These are phyloP conservation scores for Neobulgaria alba DNA, from an alignment of 2,329 filamentous ascomycete genomes.

Conservation along the genomic window DNA sequence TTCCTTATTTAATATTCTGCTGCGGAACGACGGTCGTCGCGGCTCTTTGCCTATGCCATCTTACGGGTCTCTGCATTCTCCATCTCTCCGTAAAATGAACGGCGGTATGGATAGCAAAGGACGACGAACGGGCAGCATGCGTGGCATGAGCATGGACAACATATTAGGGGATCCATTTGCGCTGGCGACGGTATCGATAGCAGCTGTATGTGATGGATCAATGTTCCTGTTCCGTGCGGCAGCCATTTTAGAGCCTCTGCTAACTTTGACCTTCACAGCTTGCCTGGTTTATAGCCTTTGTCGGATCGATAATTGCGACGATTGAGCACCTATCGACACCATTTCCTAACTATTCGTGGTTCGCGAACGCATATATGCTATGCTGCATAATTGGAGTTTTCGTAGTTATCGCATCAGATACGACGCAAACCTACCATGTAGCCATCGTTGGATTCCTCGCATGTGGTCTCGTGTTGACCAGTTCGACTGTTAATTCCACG, in stretches of 20 bases:
- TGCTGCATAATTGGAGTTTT: conserved; percentile 74
- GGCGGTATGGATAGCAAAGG: conserved; percentile 47
- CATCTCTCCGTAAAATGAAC: conserved; percentile 76
- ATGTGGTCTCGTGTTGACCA: conserved; percentile 75
- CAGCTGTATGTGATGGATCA: conserved; percentile 64
- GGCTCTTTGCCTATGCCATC: conserved; percentile 48
- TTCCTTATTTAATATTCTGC: conserved; percentile 9
- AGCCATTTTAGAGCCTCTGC: not conserved
- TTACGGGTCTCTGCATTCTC: conserved; percentile 65
- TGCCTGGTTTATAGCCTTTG: conserved; percentile 89
- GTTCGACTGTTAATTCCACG: conserved; percentile 76
- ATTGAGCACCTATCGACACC: conserved; percentile 36
- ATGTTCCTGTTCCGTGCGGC: conserved; percentile 6
- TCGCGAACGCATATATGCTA: conserved; percentile 78
- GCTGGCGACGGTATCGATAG: conserved; percentile 86
- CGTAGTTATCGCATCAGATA: conserved; percentile 75
- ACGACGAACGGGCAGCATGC: conserved; percentile 42
- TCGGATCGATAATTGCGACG: conserved; percentile 71
- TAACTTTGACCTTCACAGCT: conserved; percentile 46
- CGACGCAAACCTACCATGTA: conserved; percentile 81
- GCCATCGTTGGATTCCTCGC: conserved; percentile 83
- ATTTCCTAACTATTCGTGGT: conserved; percentile 90
- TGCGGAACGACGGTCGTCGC: conserved; percentile 11
- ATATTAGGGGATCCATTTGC: conserved; percentile 95
- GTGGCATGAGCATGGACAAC: conserved; percentile 69